Conservation (phyloP, 164 flowering plant genomes). For the Euptelea pleiosperma region DNA sequence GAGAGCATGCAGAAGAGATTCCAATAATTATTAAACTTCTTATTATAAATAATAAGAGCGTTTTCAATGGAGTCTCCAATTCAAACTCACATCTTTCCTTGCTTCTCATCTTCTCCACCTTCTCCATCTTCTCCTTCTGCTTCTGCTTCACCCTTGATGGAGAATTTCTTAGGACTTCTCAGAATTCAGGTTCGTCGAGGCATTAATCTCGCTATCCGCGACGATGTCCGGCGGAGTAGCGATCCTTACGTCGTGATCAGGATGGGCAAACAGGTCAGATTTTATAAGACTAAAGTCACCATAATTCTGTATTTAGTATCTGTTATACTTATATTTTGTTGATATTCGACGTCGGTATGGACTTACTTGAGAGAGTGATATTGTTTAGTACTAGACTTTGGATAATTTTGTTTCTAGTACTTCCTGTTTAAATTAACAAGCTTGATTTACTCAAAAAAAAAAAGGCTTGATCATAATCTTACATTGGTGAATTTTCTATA, state of each 20-base stretch:
- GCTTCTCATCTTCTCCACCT: background rate
- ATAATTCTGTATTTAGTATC: background rate
- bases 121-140: constrained; percentile 4
- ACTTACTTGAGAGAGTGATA: background rate
- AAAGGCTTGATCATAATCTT: no score
- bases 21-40: no score
- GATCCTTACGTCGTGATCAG: constrained; percentile 61
- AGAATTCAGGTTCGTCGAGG: constrained; percentile 50
- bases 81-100: no score
- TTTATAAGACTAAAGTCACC: background rate
- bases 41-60: no score
- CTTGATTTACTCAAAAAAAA: no score
- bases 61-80: no score
- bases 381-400: background rate
- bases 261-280: constrained; percentile 59
- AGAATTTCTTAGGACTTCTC: constrained; percentile 50
- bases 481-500: no score
- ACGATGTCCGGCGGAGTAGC: constrained; percentile 48
- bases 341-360: no score
- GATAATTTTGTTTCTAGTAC: background rate
- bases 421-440: background rate
- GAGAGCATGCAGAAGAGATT: no score
- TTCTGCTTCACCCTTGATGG: constrained; percentile 30
- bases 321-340: background rate
- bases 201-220: constrained; percentile 57